Base-by-base conservation (phyloP, 257 asterid species). In the Nicotiana undulata region DNA sequence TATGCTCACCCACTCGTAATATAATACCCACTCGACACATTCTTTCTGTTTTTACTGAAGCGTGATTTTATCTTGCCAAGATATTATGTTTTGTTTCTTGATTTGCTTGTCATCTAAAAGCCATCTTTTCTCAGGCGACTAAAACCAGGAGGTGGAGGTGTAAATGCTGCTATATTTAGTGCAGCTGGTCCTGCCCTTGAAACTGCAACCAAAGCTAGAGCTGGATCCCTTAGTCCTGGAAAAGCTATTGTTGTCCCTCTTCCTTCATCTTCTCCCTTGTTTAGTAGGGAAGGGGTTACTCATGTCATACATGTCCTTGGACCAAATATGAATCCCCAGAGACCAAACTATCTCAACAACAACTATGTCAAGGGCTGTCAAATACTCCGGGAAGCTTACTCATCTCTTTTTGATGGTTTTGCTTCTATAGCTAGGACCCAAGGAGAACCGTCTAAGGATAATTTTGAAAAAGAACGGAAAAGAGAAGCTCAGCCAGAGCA, bases 301-400 rank as follows among this genome's bases (percentile, higher is more conserved):
- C 98, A 93, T 85, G 94, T 95, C 66, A 89, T 95, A 77, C 99
- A 95, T 86, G 97, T 93, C 79, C 94, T 95, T 82, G 99, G 99
- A 84, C 99, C 99, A 83, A 95, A 95, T 84, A 95, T 95, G 99
- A 95, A 93, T 89, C 93, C 97, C 79, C 80, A 81, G 81, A 91
- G 99, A 85, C 97, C 99, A 7, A 90, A 92, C 83, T 92, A 87
- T 86, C 97, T 95, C 46, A 74, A 89, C 77, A 87, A 85, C 82
- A 97, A 95, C 85, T 95, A 95, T 75, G 83, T 85, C 37, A 77
- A 86, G 77, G 98, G 97, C 76, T 88, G 97, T 88, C 86, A 88
- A 86, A 81, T 93, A 67, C 97, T 95, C 83, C 89, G 89, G 64
- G 94, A 92, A 82, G 91, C 99, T 70, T 95, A 95, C 90, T 81